Percentiles rank a stretch among this genome's conserved stretches.
phyloP scores from a whole-genome alignment of 768 basidiomycete species.

The Pholiota conissans region DNA sequence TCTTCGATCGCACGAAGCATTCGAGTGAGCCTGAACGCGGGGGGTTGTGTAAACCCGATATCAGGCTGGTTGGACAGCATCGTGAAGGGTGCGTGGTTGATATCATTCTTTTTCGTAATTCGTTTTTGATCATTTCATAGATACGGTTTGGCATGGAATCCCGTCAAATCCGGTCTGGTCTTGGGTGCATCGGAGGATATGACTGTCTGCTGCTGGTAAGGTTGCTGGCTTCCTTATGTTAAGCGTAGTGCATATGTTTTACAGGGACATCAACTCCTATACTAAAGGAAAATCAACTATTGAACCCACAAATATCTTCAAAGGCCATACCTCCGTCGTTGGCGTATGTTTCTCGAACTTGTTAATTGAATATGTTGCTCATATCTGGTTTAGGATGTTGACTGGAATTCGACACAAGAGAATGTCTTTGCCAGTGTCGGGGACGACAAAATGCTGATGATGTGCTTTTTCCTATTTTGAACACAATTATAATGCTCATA shows the following conservation, averaged over 20 bases:
- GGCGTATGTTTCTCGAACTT: conserved; percentile 49
- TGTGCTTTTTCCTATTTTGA: conserved; percentile 45
- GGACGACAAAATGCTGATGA: conserved; percentile 91
- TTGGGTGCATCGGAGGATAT: conserved; percentile 94
- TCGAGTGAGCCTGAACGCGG: conserved; percentile 88
- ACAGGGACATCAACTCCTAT: conserved; percentile 92
- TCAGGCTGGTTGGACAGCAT: conserved; percentile 84
- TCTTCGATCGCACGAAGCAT: conserved; percentile 99
- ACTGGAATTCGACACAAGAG: conserved; percentile 87
- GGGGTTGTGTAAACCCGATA: conserved; percentile 87
- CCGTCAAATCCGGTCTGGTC: conserved; percentile 77
- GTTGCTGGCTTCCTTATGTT: background rate
- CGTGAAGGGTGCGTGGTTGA: conserved; percentile 83
- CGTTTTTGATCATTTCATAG: conserved; percentile 34
- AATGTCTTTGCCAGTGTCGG: conserved; percentile 92
- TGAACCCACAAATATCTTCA: conserved; percentile 83
- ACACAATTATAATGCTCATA: conserved; percentile 11
- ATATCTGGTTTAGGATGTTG: conserved; percentile 73
- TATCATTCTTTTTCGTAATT: background rate
- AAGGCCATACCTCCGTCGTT: conserved; percentile 89
- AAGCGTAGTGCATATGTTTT: background rate
- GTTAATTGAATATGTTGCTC: conserved; percentile 2
- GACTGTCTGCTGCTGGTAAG: conserved; percentile 92
- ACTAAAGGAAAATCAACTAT: conserved; percentile 73
- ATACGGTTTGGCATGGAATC: conserved; percentile 94